Percentiles rank a stretch among this genome's conserved stretches.
These are phyloP conservation scores for Amanita jacksonii DNA, from an alignment of 768 basidiomycete species.

Conservation along the genomic window DNA sequence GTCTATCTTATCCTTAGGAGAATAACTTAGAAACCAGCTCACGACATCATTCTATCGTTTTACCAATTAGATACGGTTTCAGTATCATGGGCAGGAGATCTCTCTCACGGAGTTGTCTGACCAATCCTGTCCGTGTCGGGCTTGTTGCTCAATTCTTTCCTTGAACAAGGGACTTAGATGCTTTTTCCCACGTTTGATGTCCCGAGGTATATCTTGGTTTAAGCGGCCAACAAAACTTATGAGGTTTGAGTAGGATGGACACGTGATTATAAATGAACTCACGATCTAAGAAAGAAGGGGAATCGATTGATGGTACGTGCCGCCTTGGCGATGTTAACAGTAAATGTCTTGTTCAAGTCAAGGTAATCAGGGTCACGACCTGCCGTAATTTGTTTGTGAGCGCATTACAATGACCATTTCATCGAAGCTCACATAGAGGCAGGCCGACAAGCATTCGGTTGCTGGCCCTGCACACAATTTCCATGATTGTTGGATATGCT, in stretches of 20 bases:
- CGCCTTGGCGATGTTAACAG: slow-evolving; percentile 11
- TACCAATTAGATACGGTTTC: neutral
- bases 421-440: slow-evolving; percentile 17
- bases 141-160: slow-evolving; percentile 16
- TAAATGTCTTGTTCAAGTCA: slow-evolving; percentile 11
- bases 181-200: slow-evolving; percentile 10
- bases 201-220: slow-evolving; percentile 10
- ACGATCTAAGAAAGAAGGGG: slow-evolving; percentile 18
- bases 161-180: slow-evolving; percentile 20
- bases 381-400: slow-evolving; percentile 5
- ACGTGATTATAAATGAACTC: neutral
- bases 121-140: slow-evolving; percentile 19
- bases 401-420: neutral
- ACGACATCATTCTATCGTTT: slow-evolving; percentile 33
- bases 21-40: slow-evolving; percentile 35
- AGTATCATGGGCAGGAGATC: neutral
- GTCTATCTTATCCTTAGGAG: slow-evolving; percentile 15
- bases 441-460: slow-evolving; percentile 20
- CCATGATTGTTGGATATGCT: slow-evolving; percentile 12
- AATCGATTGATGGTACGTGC: slow-evolving; percentile 16
- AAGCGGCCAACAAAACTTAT: slow-evolving; percentile 12
- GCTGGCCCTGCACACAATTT: slow-evolving; percentile 16
- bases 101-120: slow-evolving; percentile 20
- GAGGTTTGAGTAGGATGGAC: neutral
- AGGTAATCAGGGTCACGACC: slow-evolving; percentile 15